Conservation (phyloP, 108 stramenopile species). For the Seminavis robusta region DNA sequence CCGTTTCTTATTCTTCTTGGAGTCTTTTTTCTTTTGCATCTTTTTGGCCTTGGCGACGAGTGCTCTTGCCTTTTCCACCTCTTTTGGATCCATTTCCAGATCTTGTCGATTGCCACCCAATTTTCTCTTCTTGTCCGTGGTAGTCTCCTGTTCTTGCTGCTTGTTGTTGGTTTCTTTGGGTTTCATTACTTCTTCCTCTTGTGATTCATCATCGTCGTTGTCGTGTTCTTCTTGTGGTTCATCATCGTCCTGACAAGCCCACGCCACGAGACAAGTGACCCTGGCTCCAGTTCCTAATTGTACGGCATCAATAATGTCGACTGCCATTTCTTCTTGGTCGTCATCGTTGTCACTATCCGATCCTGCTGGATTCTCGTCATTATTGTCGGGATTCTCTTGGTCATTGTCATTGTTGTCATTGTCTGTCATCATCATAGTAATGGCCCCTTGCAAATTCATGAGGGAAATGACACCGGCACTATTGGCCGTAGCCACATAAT, state of each 20-base stretch:
- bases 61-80: slow-evolving; percentile 65
- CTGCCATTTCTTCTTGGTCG: slow-evolving; percentile 58
- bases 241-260: slow-evolving; percentile 39
- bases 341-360: slow-evolving; percentile 29
- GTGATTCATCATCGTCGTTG: background rate
- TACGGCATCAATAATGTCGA: slow-evolving; percentile 75
- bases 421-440: slow-evolving; percentile 63
- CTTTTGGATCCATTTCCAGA: slow-evolving; percentile 47
- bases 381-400: slow-evolving; percentile 3
- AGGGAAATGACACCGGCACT: slow-evolving; percentile 83
- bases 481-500: slow-evolving; percentile 80
- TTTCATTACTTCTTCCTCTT: slow-evolving; percentile 13
- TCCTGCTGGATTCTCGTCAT: slow-evolving; percentile 21
- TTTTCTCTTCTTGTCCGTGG: slow-evolving; percentile 10
- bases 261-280: slow-evolving; percentile 74
- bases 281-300: slow-evolving; percentile 83
- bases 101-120: slow-evolving; percentile 4
- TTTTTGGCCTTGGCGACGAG: slow-evolving; percentile 72
- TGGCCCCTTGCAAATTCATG: slow-evolving; percentile 80
- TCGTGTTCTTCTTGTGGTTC: slow-evolving; percentile 22
- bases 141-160: slow-evolving; percentile 1
- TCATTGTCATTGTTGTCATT: slow-evolving; percentile 10
- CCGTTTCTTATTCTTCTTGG: no score
- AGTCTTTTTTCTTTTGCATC: no score
- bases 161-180: slow-evolving; percentile 6